A percentile compares a stretch with the other conserved stretches of the same genome.
These are phyloP conservation scores for Fusarium acutatum DNA, from an alignment of 2,329 filamentous ascomycete genomes.

Conservation along the genomic window DNA sequence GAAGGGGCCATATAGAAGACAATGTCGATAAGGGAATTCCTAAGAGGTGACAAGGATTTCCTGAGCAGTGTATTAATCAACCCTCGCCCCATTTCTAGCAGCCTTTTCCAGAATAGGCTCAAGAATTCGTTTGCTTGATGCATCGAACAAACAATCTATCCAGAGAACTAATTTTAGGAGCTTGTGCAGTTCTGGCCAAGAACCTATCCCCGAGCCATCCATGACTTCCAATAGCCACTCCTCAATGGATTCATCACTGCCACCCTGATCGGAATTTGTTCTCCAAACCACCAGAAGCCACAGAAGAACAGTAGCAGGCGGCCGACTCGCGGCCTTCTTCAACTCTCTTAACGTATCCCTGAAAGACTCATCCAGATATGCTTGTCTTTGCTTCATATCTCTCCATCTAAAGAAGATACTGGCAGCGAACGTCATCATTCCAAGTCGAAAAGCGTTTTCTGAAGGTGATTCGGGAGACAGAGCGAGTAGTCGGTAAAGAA, in stretches of 20 bases:
- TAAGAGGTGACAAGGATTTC: no score
- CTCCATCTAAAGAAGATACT: slow-evolving; percentile 30
- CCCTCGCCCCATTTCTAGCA: background rate
- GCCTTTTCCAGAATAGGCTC: background rate
- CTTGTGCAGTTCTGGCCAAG: slow-evolving; percentile 6
- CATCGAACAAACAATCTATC: slow-evolving; percentile 22
- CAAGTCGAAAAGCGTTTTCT: slow-evolving; percentile 17
- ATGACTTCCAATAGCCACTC: background rate
- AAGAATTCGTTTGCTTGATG: background rate
- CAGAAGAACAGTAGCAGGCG: background rate
- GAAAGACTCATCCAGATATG: background rate
- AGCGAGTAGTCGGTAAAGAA: slow-evolving; percentile 26
- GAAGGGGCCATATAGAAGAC: background rate
- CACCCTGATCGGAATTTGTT: background rate
- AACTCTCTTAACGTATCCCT: background rate
- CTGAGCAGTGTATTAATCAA: background rate
- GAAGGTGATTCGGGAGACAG: background rate
- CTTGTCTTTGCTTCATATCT: slow-evolving; percentile 24
- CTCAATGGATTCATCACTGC: fast-evolving
- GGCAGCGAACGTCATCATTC: slow-evolving; percentile 15
- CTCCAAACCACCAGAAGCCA: slow-evolving; percentile 21
- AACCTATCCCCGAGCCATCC: background rate
- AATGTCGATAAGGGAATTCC: background rate
- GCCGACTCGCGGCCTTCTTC: background rate
- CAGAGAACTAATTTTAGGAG: slow-evolving; percentile 22